phyloP scores from a whole-genome alignment of 2,329 filamentous ascomycete species.

The Hortaea sp. region DNA sequence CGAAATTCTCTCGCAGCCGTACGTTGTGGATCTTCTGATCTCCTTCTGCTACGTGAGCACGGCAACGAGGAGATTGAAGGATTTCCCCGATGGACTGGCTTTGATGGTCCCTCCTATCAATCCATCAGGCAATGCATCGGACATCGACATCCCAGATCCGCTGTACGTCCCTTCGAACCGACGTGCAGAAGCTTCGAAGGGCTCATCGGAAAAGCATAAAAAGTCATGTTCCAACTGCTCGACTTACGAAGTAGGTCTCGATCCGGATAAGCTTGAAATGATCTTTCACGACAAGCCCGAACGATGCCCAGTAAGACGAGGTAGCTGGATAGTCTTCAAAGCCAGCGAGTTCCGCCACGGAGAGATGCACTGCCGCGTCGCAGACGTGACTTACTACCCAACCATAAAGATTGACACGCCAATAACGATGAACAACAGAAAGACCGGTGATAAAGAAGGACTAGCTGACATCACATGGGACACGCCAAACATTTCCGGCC shows the following conservation, averaged over 20 bases:
- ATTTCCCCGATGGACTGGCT: slow-evolving; percentile 49
- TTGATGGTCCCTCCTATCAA: slow-evolving; percentile 39
- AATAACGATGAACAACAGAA: not conserved
- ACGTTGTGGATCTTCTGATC: slow-evolving; percentile 74
- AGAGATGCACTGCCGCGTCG: slow-evolving; percentile 42
- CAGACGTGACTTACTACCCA: slow-evolving; percentile 36
- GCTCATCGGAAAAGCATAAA: not conserved
- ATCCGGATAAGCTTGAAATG: slow-evolving; percentile 32
- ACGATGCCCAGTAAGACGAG: slow-evolving; percentile 30
- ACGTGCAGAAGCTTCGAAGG: not conserved
- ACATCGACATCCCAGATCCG: not conserved
- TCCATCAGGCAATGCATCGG: not conserved
- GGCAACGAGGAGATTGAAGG: slow-evolving; percentile 31
- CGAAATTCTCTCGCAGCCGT: slow-evolving; percentile 68
- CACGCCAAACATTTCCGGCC: slow-evolving; percentile 2
- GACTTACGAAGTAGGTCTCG: slow-evolving; percentile 19
- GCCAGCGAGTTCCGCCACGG: not conserved
- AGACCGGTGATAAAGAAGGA: not conserved
- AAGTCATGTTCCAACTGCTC: not conserved
- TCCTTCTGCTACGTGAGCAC: slow-evolving; percentile 67
- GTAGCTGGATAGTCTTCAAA: slow-evolving; percentile 42
- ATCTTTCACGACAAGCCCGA: slow-evolving; percentile 24
- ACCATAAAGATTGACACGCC: slow-evolving; percentile 28
- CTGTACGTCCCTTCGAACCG: not conserved
- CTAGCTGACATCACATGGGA: not conserved